Evolutionary conservation across 1,139 yeast genomes (phyloP).

Genomic region (Meyerozyma guilliermondii): DNA sequence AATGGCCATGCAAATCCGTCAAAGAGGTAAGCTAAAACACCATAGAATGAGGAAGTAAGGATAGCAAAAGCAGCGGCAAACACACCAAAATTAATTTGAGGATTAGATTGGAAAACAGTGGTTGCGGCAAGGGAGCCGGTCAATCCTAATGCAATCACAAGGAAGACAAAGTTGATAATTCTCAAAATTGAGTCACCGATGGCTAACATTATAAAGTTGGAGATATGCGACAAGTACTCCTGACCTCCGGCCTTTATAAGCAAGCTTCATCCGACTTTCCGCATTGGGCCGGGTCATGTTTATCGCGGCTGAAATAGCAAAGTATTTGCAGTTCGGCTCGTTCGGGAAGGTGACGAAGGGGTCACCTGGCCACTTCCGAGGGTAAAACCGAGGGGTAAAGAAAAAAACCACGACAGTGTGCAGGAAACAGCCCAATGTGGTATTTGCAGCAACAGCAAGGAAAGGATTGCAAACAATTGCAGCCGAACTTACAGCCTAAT

Average conservation of each 20-base stretch:
- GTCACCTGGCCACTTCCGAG: constrained; percentile 1
- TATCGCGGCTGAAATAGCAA: constrained; percentile 2
- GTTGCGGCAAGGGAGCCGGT: constrained; percentile 80
- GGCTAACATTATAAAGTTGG: constrained; percentile 39
- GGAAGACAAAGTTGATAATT: constrained; percentile 65
- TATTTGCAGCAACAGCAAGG: constrained; percentile 1
- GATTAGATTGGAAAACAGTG: constrained; percentile 48
- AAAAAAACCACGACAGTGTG: too few species aligned
- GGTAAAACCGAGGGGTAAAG: neutral
- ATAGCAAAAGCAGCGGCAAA: constrained; percentile 86
- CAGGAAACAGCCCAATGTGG: too few species aligned
- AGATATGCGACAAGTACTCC: constrained; percentile 1
- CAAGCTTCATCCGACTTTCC: neutral
- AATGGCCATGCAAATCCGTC: constrained; percentile 86
- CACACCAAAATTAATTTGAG: constrained; percentile 84
- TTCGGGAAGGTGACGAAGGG: constrained; percentile 2
- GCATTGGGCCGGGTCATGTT: constrained; percentile 1
- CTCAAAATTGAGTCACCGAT: constrained; percentile 76
- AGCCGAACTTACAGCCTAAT: too few species aligned
- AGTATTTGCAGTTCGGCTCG: constrained; percentile 2
- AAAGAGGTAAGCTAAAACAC: constrained; percentile 71
- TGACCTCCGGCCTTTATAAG: neutral
- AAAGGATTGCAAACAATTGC: too few species aligned
- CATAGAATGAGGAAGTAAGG: constrained; percentile 75
- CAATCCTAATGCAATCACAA: constrained; percentile 76